Conservation (phyloP, 2,329 filamentous ascomycete species). For the Epicoccum sorghinum region DNA sequence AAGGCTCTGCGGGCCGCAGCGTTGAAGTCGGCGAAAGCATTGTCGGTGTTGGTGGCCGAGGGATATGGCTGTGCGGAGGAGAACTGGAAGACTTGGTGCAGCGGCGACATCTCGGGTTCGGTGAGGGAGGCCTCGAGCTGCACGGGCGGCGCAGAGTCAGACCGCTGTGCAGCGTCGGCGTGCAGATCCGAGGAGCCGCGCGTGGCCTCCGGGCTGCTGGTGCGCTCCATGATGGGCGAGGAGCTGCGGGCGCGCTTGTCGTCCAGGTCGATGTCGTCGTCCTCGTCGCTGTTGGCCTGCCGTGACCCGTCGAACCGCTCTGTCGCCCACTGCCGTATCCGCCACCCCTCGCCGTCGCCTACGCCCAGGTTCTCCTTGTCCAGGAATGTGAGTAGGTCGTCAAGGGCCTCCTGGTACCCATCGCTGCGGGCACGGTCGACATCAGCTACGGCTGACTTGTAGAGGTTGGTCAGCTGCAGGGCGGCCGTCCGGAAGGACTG, state of each 20-base stretch:
- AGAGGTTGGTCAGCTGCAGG: slow-evolving; percentile 92
- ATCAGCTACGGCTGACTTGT: slow-evolving; percentile 84
- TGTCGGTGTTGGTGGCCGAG: slow-evolving; percentile 47
- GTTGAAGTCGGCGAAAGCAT: slow-evolving; percentile 29
- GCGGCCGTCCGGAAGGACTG: slow-evolving; percentile 92
- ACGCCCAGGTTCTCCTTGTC: slow-evolving; percentile 82
- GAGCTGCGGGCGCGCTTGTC: slow-evolving; percentile 64
- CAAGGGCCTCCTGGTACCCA: slow-evolving; percentile 92
- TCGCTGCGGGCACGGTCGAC: slow-evolving; percentile 76
- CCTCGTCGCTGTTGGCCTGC: slow-evolving; percentile 61
- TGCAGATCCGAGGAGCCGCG: slow-evolving; percentile 25
- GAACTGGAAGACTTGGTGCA: slow-evolving; percentile 66
- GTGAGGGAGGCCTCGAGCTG: slow-evolving; percentile 43
- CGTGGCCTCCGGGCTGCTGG: slow-evolving; percentile 52
- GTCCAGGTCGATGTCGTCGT: slow-evolving; percentile 70
- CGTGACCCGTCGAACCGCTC: slow-evolving; percentile 69
- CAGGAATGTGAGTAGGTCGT: slow-evolving; percentile 84
- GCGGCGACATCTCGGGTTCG: slow-evolving; percentile 36
- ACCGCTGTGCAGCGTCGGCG: slow-evolving; percentile 26
- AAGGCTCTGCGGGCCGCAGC: slow-evolving; percentile 42
- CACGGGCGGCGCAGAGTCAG: slow-evolving; percentile 49
- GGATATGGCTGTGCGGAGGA: slow-evolving; percentile 68
- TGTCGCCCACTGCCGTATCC: slow-evolving; percentile 69
- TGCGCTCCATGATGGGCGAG: slow-evolving; percentile 63
- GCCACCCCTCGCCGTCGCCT: slow-evolving; percentile 77